Base-by-base conservation (phyloP, 2,329 filamentous ascomycete genomes). In the Penicillium verrucosum region DNA sequence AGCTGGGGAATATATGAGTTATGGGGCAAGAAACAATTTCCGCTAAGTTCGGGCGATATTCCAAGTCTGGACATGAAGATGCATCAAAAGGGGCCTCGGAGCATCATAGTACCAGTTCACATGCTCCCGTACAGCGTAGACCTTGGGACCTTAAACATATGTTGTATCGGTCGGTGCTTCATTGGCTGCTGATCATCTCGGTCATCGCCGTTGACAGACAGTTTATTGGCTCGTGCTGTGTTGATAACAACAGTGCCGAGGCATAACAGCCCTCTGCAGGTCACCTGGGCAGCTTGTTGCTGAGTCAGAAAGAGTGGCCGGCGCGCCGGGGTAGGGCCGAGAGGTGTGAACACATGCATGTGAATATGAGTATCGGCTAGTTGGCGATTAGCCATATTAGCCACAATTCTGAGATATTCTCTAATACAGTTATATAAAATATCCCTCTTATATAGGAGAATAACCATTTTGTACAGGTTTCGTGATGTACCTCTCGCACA, bases 1-100 rank as follows among this genome's bases (percentile, higher is more conserved):
- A 64, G 58, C 55, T 63, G 63, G 60, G 60, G 61, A 40, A 60
- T 62, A 66, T 66, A 63, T 59, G 57, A 49, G 44, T 45, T 48
- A 51, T 57, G 58, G 56, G 57, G 42, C 23, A 23, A 54, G 40
- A 41, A 30, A 51, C 51, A 51, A 41, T 59, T 55, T 37, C 40
- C 55, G 58, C 10, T 23, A 44, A 38, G 18, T 38, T 55, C 55
- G 51, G 55, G n/a, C 11, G 27, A 40, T 40, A 49, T 57, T 54
- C 55, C 36, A 45, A 57, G 18, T 48, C 36, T 44, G 55, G 58
- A 44, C 40, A 47, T 47, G 50, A 50, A 49, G 46, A 30, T 49
- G 40, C 29, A 51, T 46, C 42, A 52, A 44, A 55, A 43, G 51
- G 57, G 56, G 60, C 62, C 64, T 66, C 64, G 64, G 64, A 65